phyloP scores from a whole-genome alignment of 306 rosid species.

The Lablab purpureus region DNA sequence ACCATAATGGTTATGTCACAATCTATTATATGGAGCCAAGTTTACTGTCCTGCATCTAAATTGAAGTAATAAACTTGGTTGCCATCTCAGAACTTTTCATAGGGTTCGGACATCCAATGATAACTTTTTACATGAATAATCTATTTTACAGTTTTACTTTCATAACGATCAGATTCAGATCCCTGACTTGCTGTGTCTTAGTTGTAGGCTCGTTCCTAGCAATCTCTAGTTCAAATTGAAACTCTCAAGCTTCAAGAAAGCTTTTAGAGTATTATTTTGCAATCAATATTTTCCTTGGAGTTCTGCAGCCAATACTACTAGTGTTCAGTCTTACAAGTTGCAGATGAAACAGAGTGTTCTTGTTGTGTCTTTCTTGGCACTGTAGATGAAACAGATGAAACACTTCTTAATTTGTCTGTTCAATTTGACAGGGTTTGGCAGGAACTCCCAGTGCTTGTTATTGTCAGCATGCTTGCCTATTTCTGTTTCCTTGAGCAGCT shows the following conservation, averaged over 20 bases:
- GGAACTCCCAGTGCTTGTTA: slow-evolving; percentile 95
- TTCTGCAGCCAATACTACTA: neutral
- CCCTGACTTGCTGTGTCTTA: slow-evolving; percentile 16
- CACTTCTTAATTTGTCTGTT: slow-evolving; percentile 35
- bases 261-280: neutral
- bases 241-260: slow-evolving; percentile 22
- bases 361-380: slow-evolving; percentile 5
- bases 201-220: slow-evolving; percentile 12
- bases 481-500: slow-evolving; percentile 97
- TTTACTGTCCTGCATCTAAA: slow-evolving; percentile 17
- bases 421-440: slow-evolving; percentile 83
- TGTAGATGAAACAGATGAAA: too few relatives aligned
- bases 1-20: slow-evolving; percentile 2
- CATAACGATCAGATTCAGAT: neutral
- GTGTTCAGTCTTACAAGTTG: slow-evolving; percentile 15
- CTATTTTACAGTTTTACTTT: neutral
- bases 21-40: slow-evolving; percentile 20
- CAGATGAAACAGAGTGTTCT: neutral
- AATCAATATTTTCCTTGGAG: slow-evolving; percentile 7
- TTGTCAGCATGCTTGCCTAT: slow-evolving; percentile 95
- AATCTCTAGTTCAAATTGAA: slow-evolving; percentile 23
- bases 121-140: slow-evolving; percentile 13
- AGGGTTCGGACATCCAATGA: slow-evolving; percentile 6
- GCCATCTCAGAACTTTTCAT: neutral
- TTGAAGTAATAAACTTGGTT: slow-evolving; percentile 15